These are phyloP conservation scores for Coemansia interrupta DNA, from an alignment of 192 early-diverging fungal species.

Conservation along the genomic window DNA sequence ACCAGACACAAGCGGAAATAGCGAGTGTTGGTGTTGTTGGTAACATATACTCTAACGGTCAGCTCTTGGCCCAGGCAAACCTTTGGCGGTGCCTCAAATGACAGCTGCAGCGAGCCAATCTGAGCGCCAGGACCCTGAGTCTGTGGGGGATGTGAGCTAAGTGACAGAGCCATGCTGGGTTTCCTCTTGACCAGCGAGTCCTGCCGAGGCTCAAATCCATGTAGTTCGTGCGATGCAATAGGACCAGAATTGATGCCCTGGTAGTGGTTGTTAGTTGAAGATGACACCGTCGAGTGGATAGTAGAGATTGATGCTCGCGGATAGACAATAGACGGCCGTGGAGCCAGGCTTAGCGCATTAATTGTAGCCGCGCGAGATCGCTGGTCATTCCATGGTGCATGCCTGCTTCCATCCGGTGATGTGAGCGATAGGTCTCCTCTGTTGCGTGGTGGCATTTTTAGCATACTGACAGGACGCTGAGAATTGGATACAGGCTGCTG, in stretches of 20 bases:
- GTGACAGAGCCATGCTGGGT: slow-evolving; percentile 2
- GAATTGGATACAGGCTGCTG: too few relatives aligned
- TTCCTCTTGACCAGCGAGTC: slow-evolving; percentile 2
- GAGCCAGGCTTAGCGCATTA: slow-evolving; percentile 14
- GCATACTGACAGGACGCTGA: neutral
- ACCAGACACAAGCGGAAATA: slow-evolving; percentile 29
- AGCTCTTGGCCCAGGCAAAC: slow-evolving; percentile 27
- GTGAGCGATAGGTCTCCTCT: slow-evolving; percentile 10
- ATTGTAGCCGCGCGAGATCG: slow-evolving; percentile 25
- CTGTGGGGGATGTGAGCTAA: slow-evolving; percentile 3
- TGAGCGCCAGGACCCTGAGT: neutral
- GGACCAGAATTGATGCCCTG: neutral
- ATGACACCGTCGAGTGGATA: slow-evolving; percentile 6
- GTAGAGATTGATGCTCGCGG: slow-evolving; percentile 21
- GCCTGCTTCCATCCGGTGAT: slow-evolving; percentile 8
- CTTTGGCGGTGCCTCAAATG: slow-evolving; percentile 39
- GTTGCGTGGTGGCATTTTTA: slow-evolving; percentile 3
- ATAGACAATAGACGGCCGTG: slow-evolving; percentile 5
- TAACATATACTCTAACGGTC: slow-evolving; percentile 23
- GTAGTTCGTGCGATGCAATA: neutral
- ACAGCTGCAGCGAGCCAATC: slow-evolving; percentile 13
- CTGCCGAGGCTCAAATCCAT: neutral
- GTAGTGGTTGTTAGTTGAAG: neutral
- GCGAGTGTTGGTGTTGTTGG: slow-evolving; percentile 30
- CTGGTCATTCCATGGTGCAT: slow-evolving; percentile 9